Base-by-base conservation (phyloP, 1,139 yeast species). In the Geotrichum fermentans region DNA sequence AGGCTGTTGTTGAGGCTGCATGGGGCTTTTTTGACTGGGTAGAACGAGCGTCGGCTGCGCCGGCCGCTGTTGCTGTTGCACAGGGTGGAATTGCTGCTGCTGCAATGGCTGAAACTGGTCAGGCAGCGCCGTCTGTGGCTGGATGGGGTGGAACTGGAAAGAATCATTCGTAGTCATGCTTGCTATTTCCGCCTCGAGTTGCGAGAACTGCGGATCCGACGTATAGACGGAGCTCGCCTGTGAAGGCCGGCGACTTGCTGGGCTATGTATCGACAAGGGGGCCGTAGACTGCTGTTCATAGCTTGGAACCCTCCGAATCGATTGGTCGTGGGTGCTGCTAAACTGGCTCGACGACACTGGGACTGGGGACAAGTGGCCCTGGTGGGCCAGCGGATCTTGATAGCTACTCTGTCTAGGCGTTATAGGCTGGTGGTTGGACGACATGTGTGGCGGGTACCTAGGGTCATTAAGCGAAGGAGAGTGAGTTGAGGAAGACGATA, bases 171-270 rank as follows among this genome's bases (percentile, higher is more conserved):
- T 35, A 14, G 42, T 14, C 43, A 47, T 41, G n/a, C 39, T n/a
- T 14, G 41, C 50, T 5, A 47, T 22, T 22, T 41, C 50, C 6
- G 40, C 46, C 30, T 47, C 43, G 20, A 47, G 32, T 6, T 47
- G 43, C n/a, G 16, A 13, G 6, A 47, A 20, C 13, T 33, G 21
- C 13, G 34, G 16, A 22, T 37, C 8, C 14, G 49, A 29, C 20
- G 28, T 14, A 3, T 36, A 20, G 14, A 20, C 14, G 6, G 40
- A 18, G 28, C 28, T 17, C 11, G 40, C 20, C 29, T 20, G 40
- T n/a, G 43, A 38, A n/a, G 21, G 13, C 24, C 17, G 20, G 20
- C 36, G 20, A 24, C 40, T 43, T 26, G 39, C 20, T 11, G 21
- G 17, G 21, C 34, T 33, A 18, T 42, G 37, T 5, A 41, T 21